phyloP scores from a whole-genome alignment of 1,284 basidiomycete species.

The Leccinum subatratum region DNA sequence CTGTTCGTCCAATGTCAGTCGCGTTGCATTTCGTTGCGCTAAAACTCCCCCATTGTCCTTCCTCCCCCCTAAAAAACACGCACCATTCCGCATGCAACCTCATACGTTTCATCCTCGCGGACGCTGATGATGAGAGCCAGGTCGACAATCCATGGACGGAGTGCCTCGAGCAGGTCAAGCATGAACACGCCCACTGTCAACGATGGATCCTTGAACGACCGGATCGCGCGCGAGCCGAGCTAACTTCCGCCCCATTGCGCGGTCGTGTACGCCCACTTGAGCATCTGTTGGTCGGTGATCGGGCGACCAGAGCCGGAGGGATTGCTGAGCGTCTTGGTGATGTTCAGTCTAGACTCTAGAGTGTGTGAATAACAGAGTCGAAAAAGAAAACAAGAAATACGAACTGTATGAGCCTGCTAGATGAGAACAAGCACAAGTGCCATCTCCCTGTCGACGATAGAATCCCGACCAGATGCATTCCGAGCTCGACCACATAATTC shows the following conservation, averaged over 20 bases:
- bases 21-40: background rate
- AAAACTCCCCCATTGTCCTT: background rate
- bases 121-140: conserved; percentile 73
- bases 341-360: conserved; percentile 75
- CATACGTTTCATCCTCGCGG: conserved; percentile 67
- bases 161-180: conserved; percentile 86
- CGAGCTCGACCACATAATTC: conserved; percentile 93
- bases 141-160: conserved; percentile 94
- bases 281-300: conserved; percentile 88
- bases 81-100: conserved; percentile 89
- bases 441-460: conserved; percentile 92
- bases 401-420: conserved; percentile 93
- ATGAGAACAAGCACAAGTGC: conserved; percentile 94
- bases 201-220: conserved; percentile 93
- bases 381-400: conserved; percentile 18
- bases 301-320: conserved; percentile 74
- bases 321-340: conserved; percentile 83
- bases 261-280: conserved; percentile 92
- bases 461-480: conserved; percentile 95
- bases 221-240: conserved; percentile 68
- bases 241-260: conserved; percentile 61
- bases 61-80: conserved; percentile 21
- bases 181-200: conserved; percentile 91
- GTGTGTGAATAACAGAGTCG: background rate
- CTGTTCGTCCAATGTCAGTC: conserved; percentile 37